phyloP scores from a whole-genome alignment of 257 asterid genomes.

The Solanum verrucosum region DNA sequence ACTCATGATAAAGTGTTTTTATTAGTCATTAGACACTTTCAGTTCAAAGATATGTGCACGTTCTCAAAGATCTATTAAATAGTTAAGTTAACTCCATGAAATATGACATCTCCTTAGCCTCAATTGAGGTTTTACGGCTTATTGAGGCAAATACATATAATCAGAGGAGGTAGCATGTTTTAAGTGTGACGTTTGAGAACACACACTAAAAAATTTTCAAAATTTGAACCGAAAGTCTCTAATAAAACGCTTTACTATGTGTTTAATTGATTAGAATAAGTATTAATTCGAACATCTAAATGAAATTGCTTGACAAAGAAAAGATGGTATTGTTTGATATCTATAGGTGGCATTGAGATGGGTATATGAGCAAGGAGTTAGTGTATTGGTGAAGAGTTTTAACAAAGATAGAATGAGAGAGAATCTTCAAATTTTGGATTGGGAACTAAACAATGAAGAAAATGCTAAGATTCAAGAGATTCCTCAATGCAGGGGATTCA shows the following conservation, averaged over 20 bases:
- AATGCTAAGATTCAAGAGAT: slow-evolving; percentile 21
- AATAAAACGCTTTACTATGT: too few relatives aligned
- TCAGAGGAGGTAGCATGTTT: too few relatives aligned
- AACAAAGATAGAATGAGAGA: slow-evolving; percentile 26
- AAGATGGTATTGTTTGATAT: not conserved
- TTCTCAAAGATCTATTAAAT: not conserved
- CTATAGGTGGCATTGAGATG: slow-evolving; percentile 18
- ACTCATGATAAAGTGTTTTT: not conserved
- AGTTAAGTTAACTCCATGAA: too few relatives aligned
- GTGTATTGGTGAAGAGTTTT: slow-evolving; percentile 19
- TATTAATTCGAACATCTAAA: too few relatives aligned
- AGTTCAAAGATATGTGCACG: too few relatives aligned
- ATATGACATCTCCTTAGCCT: not conserved
- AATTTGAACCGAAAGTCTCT: too few relatives aligned
- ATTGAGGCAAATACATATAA: not conserved
- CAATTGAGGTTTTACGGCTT: too few relatives aligned
- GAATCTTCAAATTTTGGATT: slow-evolving; percentile 15
- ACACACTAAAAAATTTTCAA: too few relatives aligned
- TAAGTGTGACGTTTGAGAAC: too few relatives aligned
- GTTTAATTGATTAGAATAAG: too few relatives aligned
- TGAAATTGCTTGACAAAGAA: too few relatives aligned
- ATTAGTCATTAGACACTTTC: not conserved
- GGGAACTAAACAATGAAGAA: slow-evolving; percentile 28
- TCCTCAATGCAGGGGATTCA: slow-evolving; percentile 20
- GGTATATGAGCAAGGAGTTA: slow-evolving; percentile 20